A percentile compares a stretch with the other conserved stretches of the same genome.
Conservation (phyloP, 2,329 filamentous ascomycete genomes). For the Aspergillus latus region DNA sequence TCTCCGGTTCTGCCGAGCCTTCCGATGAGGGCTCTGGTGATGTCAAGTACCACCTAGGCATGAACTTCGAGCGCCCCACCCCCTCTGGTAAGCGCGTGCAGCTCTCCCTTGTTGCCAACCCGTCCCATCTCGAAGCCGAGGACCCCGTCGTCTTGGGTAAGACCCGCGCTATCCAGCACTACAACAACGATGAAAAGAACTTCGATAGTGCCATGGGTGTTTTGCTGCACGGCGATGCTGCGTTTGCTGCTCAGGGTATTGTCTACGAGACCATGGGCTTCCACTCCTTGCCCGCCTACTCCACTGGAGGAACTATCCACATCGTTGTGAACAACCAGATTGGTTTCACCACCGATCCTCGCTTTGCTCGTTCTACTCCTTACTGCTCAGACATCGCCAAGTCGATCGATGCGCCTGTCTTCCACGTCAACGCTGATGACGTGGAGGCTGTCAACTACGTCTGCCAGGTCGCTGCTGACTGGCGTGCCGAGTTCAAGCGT, state of each 20-base stretch:
- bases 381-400: conserved; percentile 99
- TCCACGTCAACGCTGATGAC: conserved; percentile 99
- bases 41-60: conserved; percentile 98
- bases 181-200: conserved; percentile 92
- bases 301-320: conserved; percentile 95
- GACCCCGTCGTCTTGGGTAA: conserved; percentile 97
- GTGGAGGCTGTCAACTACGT: conserved; percentile 98
- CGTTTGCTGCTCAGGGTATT: conserved; percentile 92
- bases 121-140: conserved; percentile 96
- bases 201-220: conserved; percentile 93
- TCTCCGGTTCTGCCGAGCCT: conserved; percentile 81
- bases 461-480: conserved; percentile 94
- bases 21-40: conserved; percentile 96
- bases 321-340: conserved; percentile 99
- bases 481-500: conserved; percentile 97
- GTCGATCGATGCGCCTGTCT: conserved; percentile 95
- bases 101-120: conserved; percentile 95
- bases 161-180: conserved; percentile 96
- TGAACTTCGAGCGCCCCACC: conserved; percentile 99
- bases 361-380: conserved; percentile 93
- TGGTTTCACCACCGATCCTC: conserved; percentile 97
- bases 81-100: conserved; percentile 99
- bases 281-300: conserved; percentile 92
- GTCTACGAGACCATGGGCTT: conserved; percentile 99
- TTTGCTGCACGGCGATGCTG: conserved; percentile 93